Evolutionary conservation across 2,329 filamentous ascomycete species (phyloP), one percentile per base, ranked within the genome.

Genomic region (Thermomyces lanuginosus): DNA sequence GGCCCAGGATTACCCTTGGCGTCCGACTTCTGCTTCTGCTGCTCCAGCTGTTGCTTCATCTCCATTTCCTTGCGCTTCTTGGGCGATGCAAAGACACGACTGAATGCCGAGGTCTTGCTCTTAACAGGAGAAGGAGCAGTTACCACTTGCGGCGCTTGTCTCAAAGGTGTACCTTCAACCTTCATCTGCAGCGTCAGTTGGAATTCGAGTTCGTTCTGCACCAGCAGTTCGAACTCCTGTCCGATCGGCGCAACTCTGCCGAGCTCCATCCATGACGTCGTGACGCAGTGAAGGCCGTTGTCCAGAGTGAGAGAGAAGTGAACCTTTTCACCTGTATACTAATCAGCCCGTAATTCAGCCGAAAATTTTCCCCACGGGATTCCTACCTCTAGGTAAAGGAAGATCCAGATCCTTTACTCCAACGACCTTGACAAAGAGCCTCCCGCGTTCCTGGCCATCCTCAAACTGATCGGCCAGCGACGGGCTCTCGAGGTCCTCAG

Each of bases 281-380:
- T 98, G 9, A 98, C 89, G 44, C 89, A 98, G 51, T 98, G 89
- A 1, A 98, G 71, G 14, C 89, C 89, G 38, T 98, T 98, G 53
- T 98, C 89, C n/a, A 98, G 67, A 0, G 89, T 98, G 7, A 98
- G 67, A 42, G 86, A 84, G 58, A 98, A 98, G 68, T 81, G 89
- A 2, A 81, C 81, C 29, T 81, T 75, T 55, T 95, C 84, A 44
- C 78, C 81, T 89, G 37, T 19, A 7, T 13, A 8, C n/a, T 7
- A 17, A 13, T 16, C 9, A 11, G 13, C 23, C 6, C 24, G 10
- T 19, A 5, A n/a, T 9, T 16, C 22, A 22, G 8, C 10, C n/a
- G 14, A 14, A 10, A 17, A 16, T n/a, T 17, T 2, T 10, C 6
- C 10, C 20, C 10, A 8, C 12, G 10, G n/a, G 20, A 16, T 17